phyloP scores from a whole-genome alignment of 805 yeast species.

The Hagleromyces aurorensis region DNA sequence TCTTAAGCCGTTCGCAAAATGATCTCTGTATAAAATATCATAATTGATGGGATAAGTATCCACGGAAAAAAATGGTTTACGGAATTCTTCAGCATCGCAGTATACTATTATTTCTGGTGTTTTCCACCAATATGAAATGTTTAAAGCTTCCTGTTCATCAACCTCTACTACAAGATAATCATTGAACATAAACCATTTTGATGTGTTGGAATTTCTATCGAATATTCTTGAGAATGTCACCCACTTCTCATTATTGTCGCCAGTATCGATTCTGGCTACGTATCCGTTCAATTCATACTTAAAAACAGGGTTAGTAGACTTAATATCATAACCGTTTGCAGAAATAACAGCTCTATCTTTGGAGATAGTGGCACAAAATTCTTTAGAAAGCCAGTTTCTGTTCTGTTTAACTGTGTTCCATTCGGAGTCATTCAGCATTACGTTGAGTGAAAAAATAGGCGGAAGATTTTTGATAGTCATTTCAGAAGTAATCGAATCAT shows the following conservation, averaged over 20 bases:
- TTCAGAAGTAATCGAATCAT: conserved; percentile 48
- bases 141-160: conserved; percentile 68
- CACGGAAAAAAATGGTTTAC: conserved; percentile 39
- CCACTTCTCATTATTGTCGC: conserved; percentile 45
- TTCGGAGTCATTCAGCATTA: conserved; percentile 48
- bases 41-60: conserved; percentile 51
- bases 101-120: conserved; percentile 68
- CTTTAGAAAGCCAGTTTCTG: conserved; percentile 54
- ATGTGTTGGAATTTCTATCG: conserved; percentile 25
- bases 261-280: conserved; percentile 58
- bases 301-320: conserved; percentile 24
- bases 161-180: conserved; percentile 81
- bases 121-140: conserved; percentile 72
- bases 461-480: conserved; percentile 51
- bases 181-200: conserved; percentile 76
- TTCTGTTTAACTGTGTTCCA: conserved; percentile 42
- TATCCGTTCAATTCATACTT: conserved; percentile 61
- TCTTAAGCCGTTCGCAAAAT: conserved; percentile 60
- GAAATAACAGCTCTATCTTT: conserved; percentile 35
- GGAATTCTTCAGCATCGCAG: conserved; percentile 39
- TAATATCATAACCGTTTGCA: conserved; percentile 23
- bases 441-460: conserved; percentile 53
- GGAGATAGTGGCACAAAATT: conserved; percentile 42
- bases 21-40: conserved; percentile 63
- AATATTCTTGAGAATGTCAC: conserved; percentile 50